Evolutionary conservation across 768 basidiomycete species (phyloP).

Genomic region (Ramaria sp.): DNA sequence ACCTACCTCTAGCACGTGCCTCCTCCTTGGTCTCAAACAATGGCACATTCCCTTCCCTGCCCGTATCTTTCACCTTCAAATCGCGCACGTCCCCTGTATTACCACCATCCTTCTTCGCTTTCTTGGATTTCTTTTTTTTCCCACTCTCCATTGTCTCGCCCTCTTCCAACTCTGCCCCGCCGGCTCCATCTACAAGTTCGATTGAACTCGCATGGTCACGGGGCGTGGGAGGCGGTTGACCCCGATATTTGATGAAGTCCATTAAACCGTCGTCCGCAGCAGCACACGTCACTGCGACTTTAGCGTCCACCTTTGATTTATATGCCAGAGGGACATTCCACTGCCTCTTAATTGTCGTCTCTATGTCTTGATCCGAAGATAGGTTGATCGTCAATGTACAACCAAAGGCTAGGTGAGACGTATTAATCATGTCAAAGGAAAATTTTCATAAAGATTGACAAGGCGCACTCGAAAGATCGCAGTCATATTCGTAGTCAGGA

Average conservation of each 20-base stretch:
- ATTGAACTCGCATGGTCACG: neutral
- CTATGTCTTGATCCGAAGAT: constrained; percentile 21
- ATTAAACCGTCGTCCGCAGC: constrained; percentile 48
- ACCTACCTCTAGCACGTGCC: neutral
- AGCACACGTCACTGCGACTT: constrained; percentile 38
- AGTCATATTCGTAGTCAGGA: constrained; percentile 30
- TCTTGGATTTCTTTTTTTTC: constrained; percentile 20
- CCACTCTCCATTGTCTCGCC: constrained; percentile 15
- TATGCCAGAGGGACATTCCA: constrained; percentile 30
- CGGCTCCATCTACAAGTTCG: neutral
- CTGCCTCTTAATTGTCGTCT: constrained; percentile 17
- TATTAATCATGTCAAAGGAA: neutral
- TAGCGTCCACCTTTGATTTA: constrained; percentile 50
- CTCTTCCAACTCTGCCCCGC: neutral
- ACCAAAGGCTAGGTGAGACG: constrained; percentile 38
- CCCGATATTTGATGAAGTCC: constrained; percentile 50
- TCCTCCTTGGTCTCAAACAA: neutral
- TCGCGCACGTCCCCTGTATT: neutral
- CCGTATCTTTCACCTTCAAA: neutral
- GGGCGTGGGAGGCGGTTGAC: constrained; percentile 16
- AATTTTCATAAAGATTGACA: neutral
- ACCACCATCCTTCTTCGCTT: constrained; percentile 16
- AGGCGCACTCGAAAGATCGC: constrained; percentile 41
- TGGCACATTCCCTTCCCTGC: neutral
- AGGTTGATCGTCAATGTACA: constrained; percentile 37